These are phyloP conservation scores for Metarhizium robertsii DNA, from an alignment of 2,329 filamentous ascomycete species.

Conservation along the genomic window DNA sequence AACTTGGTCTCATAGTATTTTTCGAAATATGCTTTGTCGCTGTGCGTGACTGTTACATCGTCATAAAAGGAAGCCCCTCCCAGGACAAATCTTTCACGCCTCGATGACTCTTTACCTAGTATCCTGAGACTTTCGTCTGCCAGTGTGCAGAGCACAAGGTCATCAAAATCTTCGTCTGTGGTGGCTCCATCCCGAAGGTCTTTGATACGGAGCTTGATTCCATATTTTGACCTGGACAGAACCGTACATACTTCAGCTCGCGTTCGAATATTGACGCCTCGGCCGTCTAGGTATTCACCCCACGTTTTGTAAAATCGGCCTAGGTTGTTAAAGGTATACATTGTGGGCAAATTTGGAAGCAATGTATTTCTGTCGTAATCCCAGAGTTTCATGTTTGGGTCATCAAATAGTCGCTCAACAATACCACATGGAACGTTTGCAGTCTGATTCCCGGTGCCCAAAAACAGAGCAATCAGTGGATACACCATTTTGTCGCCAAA, in stretches of 20 bases:
- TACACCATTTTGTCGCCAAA: conserved; percentile 64
- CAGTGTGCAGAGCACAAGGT: conserved; percentile 55
- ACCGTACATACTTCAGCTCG: conserved; percentile 46
- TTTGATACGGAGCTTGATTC: conserved; percentile 45
- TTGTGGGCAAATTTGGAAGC: conserved; percentile 50
- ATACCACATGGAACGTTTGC: conserved; percentile 62
- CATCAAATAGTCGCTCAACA: conserved; percentile 49
- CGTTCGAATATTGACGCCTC: conserved; percentile 47
- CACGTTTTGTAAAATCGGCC: conserved; percentile 52
- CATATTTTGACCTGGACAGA: conserved; percentile 37
- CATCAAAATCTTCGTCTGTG: conserved; percentile 48
- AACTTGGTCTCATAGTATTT: conserved; percentile 58
- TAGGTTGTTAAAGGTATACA: conserved; percentile 58
- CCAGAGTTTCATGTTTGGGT: conserved; percentile 51
- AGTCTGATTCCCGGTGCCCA: conserved; percentile 67
- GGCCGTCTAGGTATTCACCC: conserved; percentile 41
- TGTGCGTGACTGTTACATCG: conserved; percentile 63
- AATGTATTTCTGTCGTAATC: conserved; percentile 46
- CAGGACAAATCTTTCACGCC: conserved; percentile 57
- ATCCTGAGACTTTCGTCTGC: conserved; percentile 57
- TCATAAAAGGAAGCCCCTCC: conserved; percentile 62
- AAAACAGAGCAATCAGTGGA: conserved; percentile 63
- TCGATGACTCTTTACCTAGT: conserved; percentile 45
- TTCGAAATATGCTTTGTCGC: conserved; percentile 55
- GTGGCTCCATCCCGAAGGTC: conserved; percentile 40